Evolutionary conservation across 1,139 yeast genomes (phyloP), one percentile per base, ranked within the genome.

Genomic region (Meyerozyma elateridarum): DNA sequence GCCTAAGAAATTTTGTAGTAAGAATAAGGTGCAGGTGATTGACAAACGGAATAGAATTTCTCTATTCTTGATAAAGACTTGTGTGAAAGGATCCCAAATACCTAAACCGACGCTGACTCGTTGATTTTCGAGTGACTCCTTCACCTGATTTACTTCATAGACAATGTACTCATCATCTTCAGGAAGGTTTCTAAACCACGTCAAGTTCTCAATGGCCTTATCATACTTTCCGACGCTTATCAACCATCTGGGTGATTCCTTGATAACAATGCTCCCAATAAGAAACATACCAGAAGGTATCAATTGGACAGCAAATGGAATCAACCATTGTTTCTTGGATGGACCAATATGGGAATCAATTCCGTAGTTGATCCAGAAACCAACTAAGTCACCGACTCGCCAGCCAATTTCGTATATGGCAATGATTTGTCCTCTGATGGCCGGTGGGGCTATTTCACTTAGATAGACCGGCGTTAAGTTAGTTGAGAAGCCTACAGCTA

Each of bases 1-100:
- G 16, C 73, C 73, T 48, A 64, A 54, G 40, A 65, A 64, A 48
- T 66, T 64, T 45, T 66, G 71, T 45, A 67, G 57, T 27, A 64
- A 48, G 42, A 63, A 63, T 27, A 65, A 49, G 16, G 52, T 33
- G 38, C 61, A 54, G 8, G 70, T 62, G 33, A 63, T 52, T 17
- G 49, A 36, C 36, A 62, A 46, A 22, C 70, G 49, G 38, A 49
- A 44, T 26, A 62, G 50, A 5, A 63, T 46, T 34, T 50, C 51
- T 35, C 46, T 50, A 34, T 56, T 51, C 27, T 49, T 45, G 37
- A 57, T 42, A 35, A 62, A 60, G 7, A 64, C 66, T 38, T 63
- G 62, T 28, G 40, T 44, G 25, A 61, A 53, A 7, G 69, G 71
- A 38, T 60, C 70, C 60, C 59, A 51, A 15, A 64, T 35, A 2